Evolutionary conservation across 768 basidiomycete genomes (phyloP), one percentile per base, ranked within the genome.

Genomic region (Butyriboletus loyo): DNA sequence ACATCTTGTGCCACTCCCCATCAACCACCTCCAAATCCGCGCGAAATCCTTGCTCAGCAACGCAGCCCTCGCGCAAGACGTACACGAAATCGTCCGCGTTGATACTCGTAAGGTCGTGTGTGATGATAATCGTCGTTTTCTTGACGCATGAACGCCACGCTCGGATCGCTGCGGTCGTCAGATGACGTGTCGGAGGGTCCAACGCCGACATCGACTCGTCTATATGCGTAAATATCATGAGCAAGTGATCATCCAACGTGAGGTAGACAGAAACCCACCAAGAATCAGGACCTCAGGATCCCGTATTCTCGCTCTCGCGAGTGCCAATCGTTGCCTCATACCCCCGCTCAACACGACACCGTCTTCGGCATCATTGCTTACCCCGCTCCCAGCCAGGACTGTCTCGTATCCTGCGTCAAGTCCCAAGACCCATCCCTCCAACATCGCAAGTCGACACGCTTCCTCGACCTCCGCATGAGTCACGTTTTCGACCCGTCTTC

Each of bases 371-470:
- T 41, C 41, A 24, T 21, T 30, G 22, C 74, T 82, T 1, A 89
- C 90, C 5, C 69, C 67, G 22, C 58, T 61, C 9, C 67, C 66
- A 25, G 49, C 56, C 3, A 98, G 71, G 28, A 77, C 69, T 0
- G 94, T 96, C 42, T 95, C 89, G 59, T 98, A 98, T 1, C 93
- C 92, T 4, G 86, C 78, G 0, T 91, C 92, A n/a, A 98, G 72
- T 49, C 86, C 89, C 15, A 73, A 69, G 5, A 97, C 78, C 68
- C 95, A 99, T 46, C 92, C 90, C 60, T 96, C 88, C 59, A 98
- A 77, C 66, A 96, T 76, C 0, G 92, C 92, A 8, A 82, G 83
- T n/a, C 81, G 75, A 63, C 93, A 95, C 0, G 92, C 95, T 15
- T 83, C 80, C 38, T 86, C 78, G 2, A 98, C 90, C 66, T 93